Evolutionary conservation across 2,329 filamentous ascomycete species (phyloP), one percentile per base, ranked within the genome.

Genomic region (Sporothrix humicola): DNA sequence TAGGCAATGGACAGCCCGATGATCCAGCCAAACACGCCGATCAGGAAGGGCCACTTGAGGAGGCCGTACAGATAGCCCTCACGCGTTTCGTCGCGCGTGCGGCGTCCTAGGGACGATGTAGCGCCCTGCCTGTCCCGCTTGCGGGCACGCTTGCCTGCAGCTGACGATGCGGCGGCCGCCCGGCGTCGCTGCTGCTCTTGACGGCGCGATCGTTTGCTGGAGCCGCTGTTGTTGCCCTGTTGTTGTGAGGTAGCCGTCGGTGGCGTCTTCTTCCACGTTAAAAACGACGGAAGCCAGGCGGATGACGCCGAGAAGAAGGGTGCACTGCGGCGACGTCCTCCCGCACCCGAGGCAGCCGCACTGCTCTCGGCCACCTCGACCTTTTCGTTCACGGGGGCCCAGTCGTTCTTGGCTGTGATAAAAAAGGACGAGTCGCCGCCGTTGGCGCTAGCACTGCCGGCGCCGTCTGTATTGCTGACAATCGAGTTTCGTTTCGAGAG

Each of bases 341-440:
- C 17, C 20, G 42, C 15, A 20, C 15, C 44, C 31, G 44, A 6
- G 7, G 44, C 46, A 6, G 58, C 23, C 12, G 63, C 17, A 15
- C 54, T 63, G 61, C 42, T 73, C 37, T 72, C 74, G 23, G 73
- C 17, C 17, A 78, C 77, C 69, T 75, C 42, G 26, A 95, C 87
- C 73, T 88, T 90, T 80, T 95, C 89, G 77, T 92, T 91, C 13
- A 98, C 89, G 0, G 96, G 96, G 17, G 93, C 91, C 96, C 96
- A 99, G 84, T 99, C 96, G 81, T 97, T 97, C 79, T 97, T 90
- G 56, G 96, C 95, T 3, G 93, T 93, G 78, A 98, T 93, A 80
- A 95, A 94, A 69, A 89, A 77, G 69, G 76, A 77, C 12, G 70
- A 7, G 13, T 42, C 17, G 7, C n/a, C 31, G 37, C 31, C 44